Percentiles rank a stretch among this genome's conserved stretches.
These are phyloP conservation scores for Erythrobasidium hasegawianum DNA, from an alignment of 1,284 basidiomycete genomes.

Conservation along the genomic window DNA sequence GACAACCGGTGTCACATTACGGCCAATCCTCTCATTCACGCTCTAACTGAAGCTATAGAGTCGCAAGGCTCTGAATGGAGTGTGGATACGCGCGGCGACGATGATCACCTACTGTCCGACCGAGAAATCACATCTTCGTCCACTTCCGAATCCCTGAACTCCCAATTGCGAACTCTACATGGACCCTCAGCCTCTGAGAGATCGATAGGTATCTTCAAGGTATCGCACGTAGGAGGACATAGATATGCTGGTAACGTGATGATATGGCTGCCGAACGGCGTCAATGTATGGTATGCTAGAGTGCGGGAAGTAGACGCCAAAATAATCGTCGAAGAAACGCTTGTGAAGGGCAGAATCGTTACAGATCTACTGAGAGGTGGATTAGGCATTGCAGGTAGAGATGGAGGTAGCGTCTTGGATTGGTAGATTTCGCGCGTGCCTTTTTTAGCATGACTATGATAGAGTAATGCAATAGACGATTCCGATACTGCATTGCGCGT, in stretches of 20 bases:
- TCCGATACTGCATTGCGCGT: too few species aligned
- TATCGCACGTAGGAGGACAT: conserved; percentile 81
- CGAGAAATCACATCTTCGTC: conserved; percentile 54
- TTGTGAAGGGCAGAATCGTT: conserved; percentile 74
- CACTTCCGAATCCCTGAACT: conserved; percentile 58
- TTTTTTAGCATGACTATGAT: neutral
- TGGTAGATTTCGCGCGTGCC: conserved; percentile 5
- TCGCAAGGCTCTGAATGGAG: conserved; percentile 52
- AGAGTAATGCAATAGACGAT: too few species aligned
- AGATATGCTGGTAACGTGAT: conserved; percentile 87
- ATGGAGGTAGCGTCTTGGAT: conserved; percentile 36
- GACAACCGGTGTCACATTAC: conserved; percentile 86
- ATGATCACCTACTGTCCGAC: conserved; percentile 69
- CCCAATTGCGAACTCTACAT: conserved; percentile 54
- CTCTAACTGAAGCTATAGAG: conserved; percentile 53
- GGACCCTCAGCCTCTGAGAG: conserved; percentile 52
- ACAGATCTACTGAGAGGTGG: conserved; percentile 78
- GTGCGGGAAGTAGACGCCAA: conserved; percentile 83
- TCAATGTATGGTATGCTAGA: conserved; percentile 86
- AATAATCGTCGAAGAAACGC: conserved; percentile 73
- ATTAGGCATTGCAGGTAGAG: conserved; percentile 36
- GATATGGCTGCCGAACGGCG: conserved; percentile 78
- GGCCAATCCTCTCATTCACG: conserved; percentile 68
- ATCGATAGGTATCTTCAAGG: conserved; percentile 71
- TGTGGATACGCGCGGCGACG: conserved; percentile 58